These are phyloP conservation scores for Hyaloraphidium curvatum DNA, from an alignment of 192 early-diverging fungal species.

Conservation along the genomic window DNA sequence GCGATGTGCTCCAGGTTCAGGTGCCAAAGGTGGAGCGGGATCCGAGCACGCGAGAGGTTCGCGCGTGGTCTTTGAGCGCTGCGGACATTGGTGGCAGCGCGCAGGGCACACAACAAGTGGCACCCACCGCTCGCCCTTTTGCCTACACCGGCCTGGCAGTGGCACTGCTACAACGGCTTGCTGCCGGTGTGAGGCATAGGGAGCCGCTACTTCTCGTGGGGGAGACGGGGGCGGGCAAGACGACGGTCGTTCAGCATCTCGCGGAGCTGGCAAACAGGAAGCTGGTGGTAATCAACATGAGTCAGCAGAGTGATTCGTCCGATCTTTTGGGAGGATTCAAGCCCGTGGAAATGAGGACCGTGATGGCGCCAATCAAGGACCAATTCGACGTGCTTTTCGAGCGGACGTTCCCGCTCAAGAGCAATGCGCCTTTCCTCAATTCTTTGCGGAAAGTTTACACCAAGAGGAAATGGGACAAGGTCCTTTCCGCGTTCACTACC, in stretches of 20 bases:
- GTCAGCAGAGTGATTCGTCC: conserved; percentile 83
- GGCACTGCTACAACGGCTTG: conserved; percentile 67
- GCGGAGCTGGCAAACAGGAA: conserved; percentile 50
- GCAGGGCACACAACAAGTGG: not conserved
- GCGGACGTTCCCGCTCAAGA: conserved; percentile 67
- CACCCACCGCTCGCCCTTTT: conserved; percentile 39
- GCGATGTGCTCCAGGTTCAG: no score
- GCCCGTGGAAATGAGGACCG: conserved; percentile 63
- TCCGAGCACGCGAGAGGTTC: not conserved
- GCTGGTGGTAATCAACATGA: conserved; percentile 85
- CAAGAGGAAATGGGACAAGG: conserved; percentile 64
- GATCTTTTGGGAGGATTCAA: conserved; percentile 96
- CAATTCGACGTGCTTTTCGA: conserved; percentile 72
- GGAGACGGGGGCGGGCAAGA: conserved; percentile 97
- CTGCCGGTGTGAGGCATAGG: conserved; percentile 51
- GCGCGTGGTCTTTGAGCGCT: not conserved
- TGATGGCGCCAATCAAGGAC: conserved; percentile 63
- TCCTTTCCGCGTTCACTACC: conserved; percentile 51
- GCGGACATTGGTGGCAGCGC: not conserved
- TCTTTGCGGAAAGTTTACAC: conserved; percentile 46
- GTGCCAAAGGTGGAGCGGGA: not conserved
- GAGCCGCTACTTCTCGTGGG: conserved; percentile 85
- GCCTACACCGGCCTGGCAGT: conserved; percentile 68
- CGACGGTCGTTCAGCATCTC: conserved; percentile 81
- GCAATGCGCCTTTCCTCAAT: conserved; percentile 73